Base-by-base conservation (phyloP, 768 basidiomycete genomes). In the Termitomyces sp. region DNA sequence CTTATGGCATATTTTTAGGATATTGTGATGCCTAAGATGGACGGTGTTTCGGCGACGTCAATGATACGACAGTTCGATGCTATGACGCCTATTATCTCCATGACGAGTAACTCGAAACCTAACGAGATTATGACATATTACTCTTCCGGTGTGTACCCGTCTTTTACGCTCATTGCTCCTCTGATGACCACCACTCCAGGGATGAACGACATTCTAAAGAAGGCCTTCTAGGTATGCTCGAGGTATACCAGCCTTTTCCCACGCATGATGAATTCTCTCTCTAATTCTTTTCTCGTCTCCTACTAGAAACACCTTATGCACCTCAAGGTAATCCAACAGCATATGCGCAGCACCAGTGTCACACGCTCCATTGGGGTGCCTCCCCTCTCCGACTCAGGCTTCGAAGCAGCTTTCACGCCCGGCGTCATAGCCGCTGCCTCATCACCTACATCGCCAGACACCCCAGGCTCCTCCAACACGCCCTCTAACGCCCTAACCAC, bases 151-250 rank as follows among this genome's bases (percentile, higher is more conserved):
- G 39, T 41, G 76, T 59, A 22, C 31, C 39, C 10, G 63, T 16
- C 4, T 14, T 57, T 13, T 12, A 12, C 5, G 32, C 39, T 24
- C 4, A 9, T 46, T 31, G 14, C 13, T 9, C 16, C 1, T 3
- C 44, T 24, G 3, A 43, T 36, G 10, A 29, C n/a, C 42, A 34
- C 9, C 50, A n/a, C 3, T 20, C n/a, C 31, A 77, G 89, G 94
- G 18, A 98, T 98, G 95, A 98, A 95, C 71, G 95, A 98, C 72
- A 90, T 97, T 57, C 76, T 98, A 92, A 93, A 69, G 86, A 94
- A 67, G 90, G 90, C 16, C 75, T 98, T 31, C 74, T 95, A 47
- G 87, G 88, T 61, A 94, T 98, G 85, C 86, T 98, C 60, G 96
- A 98, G 75, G 90, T 91, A 53, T 27, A 67, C 64, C 49, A 2